phyloP scores from a whole-genome alignment of 805 yeast species.

The Teunomyces pallodes region DNA sequence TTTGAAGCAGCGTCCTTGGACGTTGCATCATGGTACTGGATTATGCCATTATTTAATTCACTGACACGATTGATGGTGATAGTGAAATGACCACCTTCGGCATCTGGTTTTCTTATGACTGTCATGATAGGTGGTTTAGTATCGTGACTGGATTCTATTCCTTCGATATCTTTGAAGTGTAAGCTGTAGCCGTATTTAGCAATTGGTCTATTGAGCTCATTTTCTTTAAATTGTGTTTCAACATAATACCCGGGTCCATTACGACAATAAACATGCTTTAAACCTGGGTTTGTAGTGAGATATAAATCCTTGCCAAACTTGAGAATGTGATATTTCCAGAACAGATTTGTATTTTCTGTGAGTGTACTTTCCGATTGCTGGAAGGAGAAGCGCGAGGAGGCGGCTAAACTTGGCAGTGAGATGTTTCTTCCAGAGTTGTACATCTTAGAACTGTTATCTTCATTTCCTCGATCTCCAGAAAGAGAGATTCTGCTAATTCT shows the following conservation, averaged over 20 bases:
- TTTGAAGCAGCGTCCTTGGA: constrained; percentile 7
- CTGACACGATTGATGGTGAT: constrained; percentile 19
- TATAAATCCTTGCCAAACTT: constrained; percentile 55
- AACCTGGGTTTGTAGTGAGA: constrained; percentile 65
- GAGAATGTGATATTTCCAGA: constrained; percentile 65
- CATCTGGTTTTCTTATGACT: constrained; percentile 21
- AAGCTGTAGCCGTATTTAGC: constrained; percentile 22
- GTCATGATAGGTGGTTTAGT: constrained; percentile 25
- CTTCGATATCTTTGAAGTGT: constrained; percentile 23
- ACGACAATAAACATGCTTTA: constrained; percentile 55
- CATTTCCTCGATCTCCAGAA: neutral
- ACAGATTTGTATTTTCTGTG: constrained; percentile 22
- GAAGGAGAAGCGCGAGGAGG: constrained; percentile 5
- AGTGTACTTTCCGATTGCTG: constrained; percentile 8
- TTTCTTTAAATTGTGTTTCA: constrained; percentile 29
- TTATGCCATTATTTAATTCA: constrained; percentile 4
- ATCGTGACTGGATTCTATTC: constrained; percentile 12
- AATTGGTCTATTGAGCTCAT: constrained; percentile 9
- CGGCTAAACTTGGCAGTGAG: constrained; percentile 5
- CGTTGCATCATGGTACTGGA: constrained; percentile 2
- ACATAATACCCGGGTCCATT: constrained; percentile 64
- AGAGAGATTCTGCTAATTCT: neutral
- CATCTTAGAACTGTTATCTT: neutral
- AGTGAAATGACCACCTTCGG: constrained; percentile 29
- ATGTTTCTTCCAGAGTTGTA: constrained; percentile 2